Base-by-base conservation (phyloP, 441 rosid genomes). In the Cnidoscolus chayamansa region DNA sequence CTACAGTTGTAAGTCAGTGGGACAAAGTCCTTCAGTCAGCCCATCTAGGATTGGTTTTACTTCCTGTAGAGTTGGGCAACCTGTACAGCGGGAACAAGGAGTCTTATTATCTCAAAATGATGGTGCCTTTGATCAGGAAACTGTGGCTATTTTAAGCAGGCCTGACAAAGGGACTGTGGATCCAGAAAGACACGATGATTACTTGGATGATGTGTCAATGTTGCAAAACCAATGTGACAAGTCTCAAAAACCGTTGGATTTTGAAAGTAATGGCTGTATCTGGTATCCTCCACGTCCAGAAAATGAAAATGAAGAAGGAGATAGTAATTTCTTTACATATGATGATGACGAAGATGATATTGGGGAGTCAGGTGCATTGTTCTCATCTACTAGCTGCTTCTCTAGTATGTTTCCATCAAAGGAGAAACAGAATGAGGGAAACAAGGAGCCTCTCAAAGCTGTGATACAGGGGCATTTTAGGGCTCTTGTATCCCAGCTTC, bases 221-320 rank as follows among this genome's bases (percentile, higher is more conserved):
- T 68, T 63, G 67, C 81, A 13, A 32, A 76, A 76, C 70, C 93
- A 76, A 67, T 80, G 73, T 76, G 82, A 78, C 53, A 84, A 63
- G 75, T 79, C 83, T 55, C 88, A 73, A 51, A 83, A 81, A 73
- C 85, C 81, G 72, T 84, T 91, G 81, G 98, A 95, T 81, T 93
- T 91, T 83, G 98, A 90, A 81, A 92, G 82, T 75, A 89, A 86
- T 74, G 92, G 92, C 68, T 83, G 76, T 71, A 84, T 95, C 80
- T 95, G 99, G 99, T 85, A 73, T 76, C 96, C 97, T 48, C 99
- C 99, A 5, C 92, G 88, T 0, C 91, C 97, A 7, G 95, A 91
- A 76, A 92, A 88, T 76, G 92, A 83, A 79, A 84, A 90, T 56
- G 97, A 90, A 65, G 97, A 93, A 48, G 81, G 71, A 49, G 98